Percentiles rank a stretch among this genome's conserved stretches.
These are phyloP conservation scores for Boletus insuetus DNA, from an alignment of 768 basidiomycete genomes.

Conservation along the genomic window DNA sequence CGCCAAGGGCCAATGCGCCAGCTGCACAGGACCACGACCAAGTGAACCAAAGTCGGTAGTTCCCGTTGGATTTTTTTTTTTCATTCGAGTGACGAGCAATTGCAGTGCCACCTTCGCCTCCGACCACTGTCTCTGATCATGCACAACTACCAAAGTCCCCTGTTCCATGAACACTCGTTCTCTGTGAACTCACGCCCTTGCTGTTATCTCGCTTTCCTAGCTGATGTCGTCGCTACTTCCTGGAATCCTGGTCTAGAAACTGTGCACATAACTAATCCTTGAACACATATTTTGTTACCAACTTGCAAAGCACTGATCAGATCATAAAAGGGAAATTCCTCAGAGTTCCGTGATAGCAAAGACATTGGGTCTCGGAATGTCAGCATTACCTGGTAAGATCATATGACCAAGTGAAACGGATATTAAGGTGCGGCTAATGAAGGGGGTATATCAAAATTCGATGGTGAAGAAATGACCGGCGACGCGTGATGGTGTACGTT, in stretches of 20 bases:
- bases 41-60: background rate
- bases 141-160: background rate
- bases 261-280: constrained; percentile 11
- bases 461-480: constrained; percentile 37
- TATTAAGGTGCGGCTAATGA: constrained; percentile 36
- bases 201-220: background rate
- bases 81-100: background rate
- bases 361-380: constrained; percentile 19
- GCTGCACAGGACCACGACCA: background rate
- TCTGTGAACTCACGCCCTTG: background rate
- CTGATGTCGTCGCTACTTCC: background rate
- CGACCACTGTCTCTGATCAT: background rate
- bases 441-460: constrained; percentile 36
- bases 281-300: constrained; percentile 23
- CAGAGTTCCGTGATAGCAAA: constrained; percentile 26
- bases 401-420: constrained; percentile 35
- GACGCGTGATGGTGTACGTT: constrained; percentile 28
- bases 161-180: background rate
- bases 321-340: constrained; percentile 24
- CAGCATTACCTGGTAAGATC: constrained; percentile 28
- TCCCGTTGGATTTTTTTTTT: background rate
- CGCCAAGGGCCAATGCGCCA: background rate
- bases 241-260: background rate
- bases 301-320: constrained; percentile 31
- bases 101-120: constrained; percentile 1